Evolutionary conservation across 1,284 basidiomycete genomes (phyloP).

Genomic region (Peniophora sp.): DNA sequence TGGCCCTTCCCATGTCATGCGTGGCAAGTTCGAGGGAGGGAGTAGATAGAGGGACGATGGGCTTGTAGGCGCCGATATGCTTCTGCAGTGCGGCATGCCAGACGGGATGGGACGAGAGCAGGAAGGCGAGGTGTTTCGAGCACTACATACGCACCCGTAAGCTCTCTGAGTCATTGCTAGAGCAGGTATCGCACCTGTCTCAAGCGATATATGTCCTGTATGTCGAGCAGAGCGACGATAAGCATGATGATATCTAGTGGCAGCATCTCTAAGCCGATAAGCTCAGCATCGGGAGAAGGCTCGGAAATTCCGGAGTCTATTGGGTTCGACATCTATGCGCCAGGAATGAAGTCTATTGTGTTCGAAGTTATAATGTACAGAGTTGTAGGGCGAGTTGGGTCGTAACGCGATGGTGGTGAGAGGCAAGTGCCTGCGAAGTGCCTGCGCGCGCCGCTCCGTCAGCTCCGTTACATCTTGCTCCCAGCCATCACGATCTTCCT

Average conservation of each 20-base stretch:
- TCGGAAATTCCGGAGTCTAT: neutral
- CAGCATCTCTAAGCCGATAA: neutral
- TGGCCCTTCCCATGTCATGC: constrained; percentile 1
- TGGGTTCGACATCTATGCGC: no score
- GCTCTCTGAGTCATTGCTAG: neutral
- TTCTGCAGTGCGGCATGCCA: constrained; percentile 6
- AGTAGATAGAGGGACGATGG: constrained; percentile 6
- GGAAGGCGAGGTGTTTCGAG: constrained; percentile 3
- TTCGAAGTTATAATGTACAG: no score
- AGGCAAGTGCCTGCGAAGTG: no score
- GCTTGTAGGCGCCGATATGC: constrained; percentile 5
- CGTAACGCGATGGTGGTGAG: no score
- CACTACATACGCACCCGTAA: constrained; percentile 1
- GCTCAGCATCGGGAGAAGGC: neutral
- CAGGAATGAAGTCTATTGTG: no score
- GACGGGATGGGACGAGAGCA: constrained; percentile 5
- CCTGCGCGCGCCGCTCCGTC: no score
- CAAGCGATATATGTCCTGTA: neutral
- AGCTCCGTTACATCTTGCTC: no score
- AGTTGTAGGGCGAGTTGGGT: no score
- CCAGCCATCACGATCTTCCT: no score
- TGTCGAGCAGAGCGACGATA: neutral
- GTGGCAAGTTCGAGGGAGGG: constrained; percentile 3
- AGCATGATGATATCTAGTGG: neutral
- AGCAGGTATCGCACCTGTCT: neutral